Evolutionary conservation across 2,329 filamentous ascomycete species (phyloP), one percentile per base, ranked within the genome.

Genomic region (Scortechinia acanthostroma): DNA sequence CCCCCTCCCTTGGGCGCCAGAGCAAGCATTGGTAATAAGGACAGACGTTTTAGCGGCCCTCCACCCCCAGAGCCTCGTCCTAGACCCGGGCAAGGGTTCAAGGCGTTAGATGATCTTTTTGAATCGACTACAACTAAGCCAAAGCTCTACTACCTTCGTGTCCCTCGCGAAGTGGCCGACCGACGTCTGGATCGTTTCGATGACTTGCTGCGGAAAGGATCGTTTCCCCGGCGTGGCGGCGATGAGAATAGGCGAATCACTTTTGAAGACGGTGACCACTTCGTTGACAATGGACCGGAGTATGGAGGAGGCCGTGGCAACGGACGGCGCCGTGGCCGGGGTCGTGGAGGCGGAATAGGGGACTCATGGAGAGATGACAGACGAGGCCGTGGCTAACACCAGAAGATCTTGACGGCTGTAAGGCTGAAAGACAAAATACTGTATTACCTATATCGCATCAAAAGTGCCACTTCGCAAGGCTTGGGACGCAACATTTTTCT

Each of bases 231-330:
- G 6, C 35, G 35, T 17, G 35, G 35, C 14, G 35, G 35, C 6
- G 35, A 40, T 40, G 35, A 40, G 17, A 40, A 6, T 6, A 10
- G 35, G 6, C 35, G 35, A 15, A 40, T 40, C 35, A 10, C 35
- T 13, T 40, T 40, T 19, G 35, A 40, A 19, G 35, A 40, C 6
- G 35, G 17, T 10, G 35, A 40, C 17, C 6, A 10, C 6, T 40
- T 40, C 35, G 35, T 40, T 10, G 35, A 40, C 35, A 40, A 13
- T 40, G 35, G 35, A 19, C 35, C 35, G 35, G 35, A 40, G 20
- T 40, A 10, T 19, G 35, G 13, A 19, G 10, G 10, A 10, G 35
- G 35, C 6, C 13, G 35, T 6, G 35, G 35, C 14, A 6, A 17
- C 6, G 35, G 35, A 13, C 35, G 35, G 6, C 35, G 10, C 17